Evolutionary conservation across 1,139 yeast genomes (phyloP).

Genomic region (Lizanozyma gosingica): DNA sequence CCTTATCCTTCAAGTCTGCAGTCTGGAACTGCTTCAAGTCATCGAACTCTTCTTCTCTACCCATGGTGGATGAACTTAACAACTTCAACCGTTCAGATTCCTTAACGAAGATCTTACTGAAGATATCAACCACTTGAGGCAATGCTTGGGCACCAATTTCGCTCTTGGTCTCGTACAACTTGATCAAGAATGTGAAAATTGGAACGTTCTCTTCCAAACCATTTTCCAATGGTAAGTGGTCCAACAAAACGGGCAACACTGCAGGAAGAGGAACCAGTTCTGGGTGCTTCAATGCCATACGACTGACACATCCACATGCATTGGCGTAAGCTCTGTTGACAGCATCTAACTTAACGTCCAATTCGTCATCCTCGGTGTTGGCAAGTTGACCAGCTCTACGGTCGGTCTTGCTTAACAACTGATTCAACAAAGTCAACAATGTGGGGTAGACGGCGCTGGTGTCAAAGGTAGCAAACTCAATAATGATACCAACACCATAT

Average conservation of each 20-base stretch:
- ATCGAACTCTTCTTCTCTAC: constrained; percentile 75
- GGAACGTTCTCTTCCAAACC: constrained; percentile 93
- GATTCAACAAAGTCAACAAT: constrained; percentile 69
- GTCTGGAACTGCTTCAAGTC: constrained; percentile 70
- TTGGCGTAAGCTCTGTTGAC: constrained; percentile 83
- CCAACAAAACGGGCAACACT: constrained; percentile 67
- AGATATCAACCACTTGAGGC: constrained; percentile 56
- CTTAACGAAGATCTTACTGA: constrained; percentile 63
- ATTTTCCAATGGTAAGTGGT: constrained; percentile 77
- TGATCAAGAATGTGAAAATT: constrained; percentile 68
- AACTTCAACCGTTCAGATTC: constrained; percentile 65
- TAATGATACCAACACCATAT: constrained; percentile 82
- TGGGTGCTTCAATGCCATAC: constrained; percentile 74
- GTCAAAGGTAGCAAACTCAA: constrained; percentile 53
- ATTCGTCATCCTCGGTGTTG: constrained; percentile 63
- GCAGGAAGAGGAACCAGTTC: constrained; percentile 71
- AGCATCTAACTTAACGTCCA: constrained; percentile 47
- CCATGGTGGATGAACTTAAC: constrained; percentile 65
- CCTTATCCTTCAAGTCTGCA: constrained; percentile 55
- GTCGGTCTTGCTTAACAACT: constrained; percentile 71
- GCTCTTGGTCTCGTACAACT: constrained; percentile 59
- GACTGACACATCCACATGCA: constrained; percentile 95
- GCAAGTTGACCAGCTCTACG: constrained; percentile 44
- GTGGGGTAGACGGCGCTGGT: constrained; percentile 57
- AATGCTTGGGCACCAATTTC: constrained; percentile 49